A percentile compares a stretch with the other conserved stretches of the same genome.
phyloP scores from a whole-genome alignment of 2,329 filamentous ascomycete genomes.

The Pestalotiopsis sp. region DNA sequence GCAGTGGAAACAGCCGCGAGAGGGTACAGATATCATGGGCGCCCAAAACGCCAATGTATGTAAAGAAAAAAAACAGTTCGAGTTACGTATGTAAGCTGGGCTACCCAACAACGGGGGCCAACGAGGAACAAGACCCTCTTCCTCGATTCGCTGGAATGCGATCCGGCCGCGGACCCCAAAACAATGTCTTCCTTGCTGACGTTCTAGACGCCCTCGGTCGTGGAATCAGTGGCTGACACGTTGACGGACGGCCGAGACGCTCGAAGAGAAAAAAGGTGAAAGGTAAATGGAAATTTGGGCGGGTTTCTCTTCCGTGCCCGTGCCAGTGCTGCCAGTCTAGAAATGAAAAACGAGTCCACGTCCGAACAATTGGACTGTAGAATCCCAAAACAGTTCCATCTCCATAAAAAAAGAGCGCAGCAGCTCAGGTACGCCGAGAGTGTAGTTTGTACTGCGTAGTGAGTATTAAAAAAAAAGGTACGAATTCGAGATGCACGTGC shows the following conservation, averaged over 20 bases:
- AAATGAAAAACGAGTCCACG: not conserved
- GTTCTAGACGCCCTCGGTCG: not conserved
- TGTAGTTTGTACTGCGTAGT: not conserved
- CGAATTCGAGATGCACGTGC: not conserved
- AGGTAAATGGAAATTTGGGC: not conserved
- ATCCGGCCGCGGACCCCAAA: not conserved
- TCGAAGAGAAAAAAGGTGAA: not conserved
- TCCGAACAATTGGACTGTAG: not conserved
- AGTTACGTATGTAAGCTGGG: not conserved
- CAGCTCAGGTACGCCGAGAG: not conserved
- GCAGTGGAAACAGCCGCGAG: not conserved
- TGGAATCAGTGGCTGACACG: slow-evolving; percentile 17
- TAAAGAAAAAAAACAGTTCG: not conserved
- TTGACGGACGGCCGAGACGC: slow-evolving; percentile 3
- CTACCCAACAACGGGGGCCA: not conserved
- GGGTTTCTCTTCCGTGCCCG: not conserved
- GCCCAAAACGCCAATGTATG: no score
- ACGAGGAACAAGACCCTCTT: not conserved
- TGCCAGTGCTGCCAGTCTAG: not conserved
- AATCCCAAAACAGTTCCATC: not conserved
- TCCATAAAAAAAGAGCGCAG: not conserved
- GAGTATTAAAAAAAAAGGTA: not conserved
- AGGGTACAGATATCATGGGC: no score
- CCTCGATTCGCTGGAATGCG: not conserved
- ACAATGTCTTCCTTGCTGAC: not conserved